Base-by-base conservation (phyloP, 2,329 filamentous ascomycete genomes). In the Apiospora arundinis region DNA sequence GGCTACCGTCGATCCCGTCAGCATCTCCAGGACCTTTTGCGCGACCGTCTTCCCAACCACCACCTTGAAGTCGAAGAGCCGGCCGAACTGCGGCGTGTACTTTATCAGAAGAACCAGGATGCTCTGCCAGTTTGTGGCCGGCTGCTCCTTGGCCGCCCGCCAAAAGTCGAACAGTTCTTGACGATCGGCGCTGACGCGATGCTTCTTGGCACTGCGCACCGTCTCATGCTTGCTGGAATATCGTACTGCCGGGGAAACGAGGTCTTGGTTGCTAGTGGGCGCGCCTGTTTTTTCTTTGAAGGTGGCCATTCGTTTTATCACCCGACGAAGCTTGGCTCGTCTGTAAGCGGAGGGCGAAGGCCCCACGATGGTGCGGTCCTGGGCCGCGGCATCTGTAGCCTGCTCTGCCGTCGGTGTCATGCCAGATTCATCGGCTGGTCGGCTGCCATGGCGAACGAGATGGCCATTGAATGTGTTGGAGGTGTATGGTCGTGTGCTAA, bases 51-150 rank as follows among this genome's bases (percentile, higher is more conserved):
- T 77, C 23, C 76, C 76, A 40, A 80, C 74, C n/a, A 74, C 70
- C 11, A 79, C 73, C 48, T 75, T 77, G 70, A 80, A 77, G 70
- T 78, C 70, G 40, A 78, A 68, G 44, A 73, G 70, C 45, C 76
- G 71, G 18, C 73, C 76, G 16, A 75, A 74, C 7, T 73, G 71
- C 11, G 73, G 76, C 16, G 77, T 80, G 60, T 79, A 70, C 46
- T 74, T 74, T 7, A 76, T 60, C 74, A 80, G 75, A 23, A 77
- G 75, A 37, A 73, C 56, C 48, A 79, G 48, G 2, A 76, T 76
- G 63, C 67, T 72, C 6, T 68, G 72, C 77, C 75, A 78, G 68
- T 73, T 45, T 18, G 63, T 69, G 4, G 18, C 45, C 0, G 68
- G 69, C 66, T 74, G 76, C 42, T 67, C 65, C 44, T 67, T 44